Evolutionary conservation across 768 basidiomycete species (phyloP).

Genomic region (Tricholoma terreum): DNA sequence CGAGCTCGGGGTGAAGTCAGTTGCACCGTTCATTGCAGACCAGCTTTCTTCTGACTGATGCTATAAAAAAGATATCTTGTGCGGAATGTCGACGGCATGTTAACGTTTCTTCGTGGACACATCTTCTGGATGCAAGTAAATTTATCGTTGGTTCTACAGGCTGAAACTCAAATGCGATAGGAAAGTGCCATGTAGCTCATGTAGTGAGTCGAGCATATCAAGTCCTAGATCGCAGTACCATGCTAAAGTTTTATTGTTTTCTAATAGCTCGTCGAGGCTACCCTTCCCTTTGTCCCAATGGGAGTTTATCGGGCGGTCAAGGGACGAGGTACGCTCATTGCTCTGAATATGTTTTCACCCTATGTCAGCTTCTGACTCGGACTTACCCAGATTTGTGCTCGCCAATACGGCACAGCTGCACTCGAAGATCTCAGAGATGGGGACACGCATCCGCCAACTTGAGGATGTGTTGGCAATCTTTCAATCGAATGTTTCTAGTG

Average conservation of each 20-base stretch:
- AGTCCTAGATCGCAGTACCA: not conserved
- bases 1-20: conserved; percentile 50
- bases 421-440: conserved; percentile 64
- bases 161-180: conserved; percentile 67
- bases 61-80: conserved; percentile 43
- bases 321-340: conserved; percentile 46
- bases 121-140: too few species aligned
- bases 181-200: conserved; percentile 57
- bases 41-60: not conserved
- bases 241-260: not conserved
- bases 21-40: not conserved
- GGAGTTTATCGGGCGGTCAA: conserved; percentile 53
- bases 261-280: conserved; percentile 54
- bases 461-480: conserved; percentile 68
- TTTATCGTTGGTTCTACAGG: conserved; percentile 24
- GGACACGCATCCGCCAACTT: conserved; percentile 58
- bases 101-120: not conserved
- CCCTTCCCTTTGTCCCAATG: conserved; percentile 61
- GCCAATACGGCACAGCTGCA: conserved; percentile 64
- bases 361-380: not conserved
- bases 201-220: conserved; percentile 32
- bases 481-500: conserved; percentile 61
- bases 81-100: conserved; percentile 59
- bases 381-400: conserved; percentile 52
- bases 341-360: not conserved